Conservation (phyloP, 108 stramenopile species). For the Seminavis robusta region DNA sequence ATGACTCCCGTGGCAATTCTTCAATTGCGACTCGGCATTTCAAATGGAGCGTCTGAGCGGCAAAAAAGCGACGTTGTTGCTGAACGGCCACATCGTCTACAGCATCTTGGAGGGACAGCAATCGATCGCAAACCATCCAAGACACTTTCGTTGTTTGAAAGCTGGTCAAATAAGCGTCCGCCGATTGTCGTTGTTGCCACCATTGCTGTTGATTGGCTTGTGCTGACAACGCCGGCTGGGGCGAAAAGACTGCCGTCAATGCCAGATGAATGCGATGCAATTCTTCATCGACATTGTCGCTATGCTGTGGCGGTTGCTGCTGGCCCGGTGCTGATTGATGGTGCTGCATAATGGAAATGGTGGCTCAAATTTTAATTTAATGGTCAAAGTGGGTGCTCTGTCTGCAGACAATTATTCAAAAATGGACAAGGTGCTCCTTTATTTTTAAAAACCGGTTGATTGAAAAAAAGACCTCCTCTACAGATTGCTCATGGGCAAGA, state of each 20-base stretch:
- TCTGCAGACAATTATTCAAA: too few relatives aligned
- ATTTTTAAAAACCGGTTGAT: too few relatives aligned
- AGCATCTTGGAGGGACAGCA: conserved; percentile 39
- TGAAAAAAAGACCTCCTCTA: too few relatives aligned
- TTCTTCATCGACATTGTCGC: conserved; percentile 69
- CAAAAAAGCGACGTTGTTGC: conserved; percentile 79
- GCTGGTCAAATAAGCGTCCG: conserved; percentile 73
- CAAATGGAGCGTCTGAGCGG: conserved; percentile 79
- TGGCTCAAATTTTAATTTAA: too few relatives aligned
- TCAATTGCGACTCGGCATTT: conserved; percentile 64
- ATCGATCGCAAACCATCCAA: conserved; percentile 81
- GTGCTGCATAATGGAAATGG: too few relatives aligned
- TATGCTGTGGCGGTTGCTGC: conserved; percentile 58
- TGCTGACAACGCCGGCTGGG: conserved; percentile 6
- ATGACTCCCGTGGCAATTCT: conserved; percentile 45
- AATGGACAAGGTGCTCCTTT: too few relatives aligned
- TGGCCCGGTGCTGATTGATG: too few relatives aligned
- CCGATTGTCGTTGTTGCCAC: conserved; percentile 65
- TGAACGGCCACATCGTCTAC: conserved; percentile 26
- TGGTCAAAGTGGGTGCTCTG: too few relatives aligned
- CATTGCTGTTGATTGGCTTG: conserved; percentile 17
- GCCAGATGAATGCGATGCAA: conserved; percentile 61
- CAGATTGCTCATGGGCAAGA: too few relatives aligned
- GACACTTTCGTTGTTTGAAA: conserved; percentile 65
- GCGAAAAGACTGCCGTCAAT: conserved; percentile 63